These are phyloP conservation scores for Paramecium biaurelia DNA, from an alignment of 73 alveolate genomes.

Conservation along the genomic window DNA sequence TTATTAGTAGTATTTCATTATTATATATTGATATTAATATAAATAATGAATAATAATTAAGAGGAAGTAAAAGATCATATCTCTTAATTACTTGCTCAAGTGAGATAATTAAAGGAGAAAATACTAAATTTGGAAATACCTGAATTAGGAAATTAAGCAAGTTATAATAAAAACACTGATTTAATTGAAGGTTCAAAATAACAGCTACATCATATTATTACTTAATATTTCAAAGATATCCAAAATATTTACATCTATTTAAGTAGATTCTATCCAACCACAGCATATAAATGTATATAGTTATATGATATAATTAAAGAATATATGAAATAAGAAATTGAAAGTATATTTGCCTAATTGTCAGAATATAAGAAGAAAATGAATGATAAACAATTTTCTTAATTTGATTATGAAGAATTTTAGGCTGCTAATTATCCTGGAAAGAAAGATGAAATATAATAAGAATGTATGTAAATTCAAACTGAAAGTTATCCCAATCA, in stretches of 20 bases:
- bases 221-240: not conserved
- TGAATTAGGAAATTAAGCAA: not conserved
- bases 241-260: not conserved
- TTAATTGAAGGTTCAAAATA: not conserved
- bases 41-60: not conserved
- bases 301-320: not conserved
- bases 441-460: not conserved
- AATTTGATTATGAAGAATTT: conserved; percentile 28
- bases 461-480: not conserved
- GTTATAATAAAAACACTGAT: not conserved
- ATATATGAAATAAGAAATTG: conserved; percentile 14
- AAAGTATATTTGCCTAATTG: not conserved
- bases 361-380: conserved; percentile 22
- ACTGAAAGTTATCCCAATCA: not conserved
- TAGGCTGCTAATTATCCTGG: not conserved
- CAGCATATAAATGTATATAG: not conserved
- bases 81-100: not conserved
- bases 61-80: not conserved
- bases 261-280: not conserved
- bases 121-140: not conserved
- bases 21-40: not conserved
- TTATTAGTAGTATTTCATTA: not conserved
- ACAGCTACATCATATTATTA: not conserved
- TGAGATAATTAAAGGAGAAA: not conserved
- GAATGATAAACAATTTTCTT: not conserved